A percentile compares a stretch with the other conserved stretches of the same genome.
phyloP scores from a whole-genome alignment of 495 filamentous ascomycete species.

The Podospora sp. region DNA sequence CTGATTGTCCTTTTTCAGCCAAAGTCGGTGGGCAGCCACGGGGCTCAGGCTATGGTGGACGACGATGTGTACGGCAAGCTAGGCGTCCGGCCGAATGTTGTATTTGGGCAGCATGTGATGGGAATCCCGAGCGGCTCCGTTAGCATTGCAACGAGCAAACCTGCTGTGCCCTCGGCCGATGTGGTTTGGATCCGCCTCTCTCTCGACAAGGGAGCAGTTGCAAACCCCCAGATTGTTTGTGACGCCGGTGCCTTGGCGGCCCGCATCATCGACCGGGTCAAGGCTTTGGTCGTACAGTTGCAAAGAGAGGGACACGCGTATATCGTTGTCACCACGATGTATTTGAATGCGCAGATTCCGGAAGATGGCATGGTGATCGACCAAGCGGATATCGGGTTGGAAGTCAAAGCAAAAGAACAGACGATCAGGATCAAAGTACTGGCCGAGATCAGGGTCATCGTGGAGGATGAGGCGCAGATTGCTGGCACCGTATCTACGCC shows the following conservation, averaged over 20 bases:
- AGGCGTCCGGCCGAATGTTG: slow-evolving; percentile 53
- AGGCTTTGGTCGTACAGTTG: no score
- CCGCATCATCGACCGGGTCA: no score
- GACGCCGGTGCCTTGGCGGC: no score
- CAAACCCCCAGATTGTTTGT: no score
- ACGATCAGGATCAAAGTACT: not conserved
- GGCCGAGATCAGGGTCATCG: not conserved
- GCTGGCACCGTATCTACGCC: not conserved
- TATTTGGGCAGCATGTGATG: slow-evolving; percentile 62
- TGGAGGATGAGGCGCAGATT: not conserved
- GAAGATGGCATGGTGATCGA: no score
- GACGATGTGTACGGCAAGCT: slow-evolving; percentile 60
- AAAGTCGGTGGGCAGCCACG: slow-evolving; percentile 57
- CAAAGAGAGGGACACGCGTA: no score
- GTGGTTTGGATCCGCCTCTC: not conserved
- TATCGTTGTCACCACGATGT: no score
- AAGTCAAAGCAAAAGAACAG: no score
- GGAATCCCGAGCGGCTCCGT: slow-evolving; percentile 39
- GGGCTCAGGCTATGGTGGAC: slow-evolving; percentile 62
- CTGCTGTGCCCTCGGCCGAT: slow-evolving; percentile 28
- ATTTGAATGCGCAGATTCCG: no score
- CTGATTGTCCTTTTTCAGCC: slow-evolving; percentile 64
- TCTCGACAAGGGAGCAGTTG: no score
- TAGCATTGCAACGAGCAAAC: slow-evolving; percentile 46
- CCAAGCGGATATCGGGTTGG: no score